Evolutionary conservation across 2,329 filamentous ascomycete species (phyloP).

Genomic region (Mycosphaerella arachidis): DNA sequence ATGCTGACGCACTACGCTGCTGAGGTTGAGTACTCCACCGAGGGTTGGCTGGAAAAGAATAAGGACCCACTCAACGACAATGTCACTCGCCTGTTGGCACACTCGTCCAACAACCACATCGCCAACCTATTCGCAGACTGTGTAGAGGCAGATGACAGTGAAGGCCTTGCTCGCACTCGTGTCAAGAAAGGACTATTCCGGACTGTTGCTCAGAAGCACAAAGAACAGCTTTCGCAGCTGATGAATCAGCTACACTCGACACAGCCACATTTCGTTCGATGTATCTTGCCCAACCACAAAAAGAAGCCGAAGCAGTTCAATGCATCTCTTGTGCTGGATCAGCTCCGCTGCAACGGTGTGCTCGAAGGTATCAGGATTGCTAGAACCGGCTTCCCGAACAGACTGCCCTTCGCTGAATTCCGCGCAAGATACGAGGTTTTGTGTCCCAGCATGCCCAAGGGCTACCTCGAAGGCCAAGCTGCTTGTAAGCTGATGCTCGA

Average conservation of each 20-base stretch:
- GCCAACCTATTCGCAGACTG: conserved; percentile 85
- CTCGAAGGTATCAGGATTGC: conserved; percentile 98
- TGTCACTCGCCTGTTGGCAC: conserved; percentile 78
- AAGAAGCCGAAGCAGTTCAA: conserved; percentile 92
- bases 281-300: conserved; percentile 96
- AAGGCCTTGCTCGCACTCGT: conserved; percentile 63
- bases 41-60: conserved; percentile 97
- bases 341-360: conserved; percentile 97
- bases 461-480: conserved; percentile 84
- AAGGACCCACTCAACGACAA: conserved; percentile 98
- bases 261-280: conserved; percentile 96
- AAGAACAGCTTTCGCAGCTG: conserved; percentile 93
- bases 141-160: conserved; percentile 71
- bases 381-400: conserved; percentile 92
- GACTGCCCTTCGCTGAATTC: conserved; percentile 88
- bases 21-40: conserved; percentile 93
- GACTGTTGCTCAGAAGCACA: conserved; percentile 93
- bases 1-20: conserved; percentile 96
- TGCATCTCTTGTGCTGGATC: conserved; percentile 87
- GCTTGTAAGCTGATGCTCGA: conserved; percentile 83
- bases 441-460: conserved; percentile 80
- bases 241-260: conserved; percentile 94
- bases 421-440: conserved; percentile 93
- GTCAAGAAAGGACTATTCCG: conserved; percentile 98
- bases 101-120: conserved; percentile 77